These are phyloP conservation scores for Gracilaria gracilis DNA, from an alignment of 23 red algal species.

Conservation along the genomic window DNA sequence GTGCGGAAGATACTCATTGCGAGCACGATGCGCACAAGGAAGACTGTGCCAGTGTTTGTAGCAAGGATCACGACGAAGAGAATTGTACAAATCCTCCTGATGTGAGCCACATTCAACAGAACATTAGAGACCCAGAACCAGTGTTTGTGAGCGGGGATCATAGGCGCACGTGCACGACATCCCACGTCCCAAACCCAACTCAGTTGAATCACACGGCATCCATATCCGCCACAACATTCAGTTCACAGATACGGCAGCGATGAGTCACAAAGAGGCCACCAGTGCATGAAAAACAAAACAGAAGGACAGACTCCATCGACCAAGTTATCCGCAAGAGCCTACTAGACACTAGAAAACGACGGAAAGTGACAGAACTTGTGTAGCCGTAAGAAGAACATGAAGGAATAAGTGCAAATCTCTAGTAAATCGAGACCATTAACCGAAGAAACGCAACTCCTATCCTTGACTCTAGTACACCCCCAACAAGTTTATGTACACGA, in stretches of 20 bases:
- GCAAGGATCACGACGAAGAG: neutral
- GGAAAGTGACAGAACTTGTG: neutral
- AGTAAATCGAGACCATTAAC: neutral
- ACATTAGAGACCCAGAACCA: neutral
- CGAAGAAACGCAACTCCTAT: neutral
- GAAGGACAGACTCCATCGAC: neutral
- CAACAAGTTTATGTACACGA: conserved; percentile 19
- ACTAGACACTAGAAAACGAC: no score
- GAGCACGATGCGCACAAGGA: neutral
- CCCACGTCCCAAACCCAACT: neutral
- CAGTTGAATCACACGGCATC: neutral
- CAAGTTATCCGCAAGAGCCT: neutral
- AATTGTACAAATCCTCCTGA: neutral
- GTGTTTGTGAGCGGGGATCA: neutral
- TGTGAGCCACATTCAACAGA: neutral
- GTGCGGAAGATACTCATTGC: neutral
- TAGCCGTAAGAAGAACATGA: neutral
- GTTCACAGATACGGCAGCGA: neutral
- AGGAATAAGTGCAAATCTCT: neutral
- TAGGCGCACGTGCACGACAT: neutral
- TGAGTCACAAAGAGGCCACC: neutral
- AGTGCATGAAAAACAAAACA: neutral
- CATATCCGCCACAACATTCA: neutral
- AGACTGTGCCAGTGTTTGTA: neutral
- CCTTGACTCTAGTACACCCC: neutral